A percentile compares a stretch with the other conserved stretches of the same genome.
Evolutionary conservation across 192 early-diverging fungal species (phyloP).

Genomic region (Coemansia sp.): DNA sequence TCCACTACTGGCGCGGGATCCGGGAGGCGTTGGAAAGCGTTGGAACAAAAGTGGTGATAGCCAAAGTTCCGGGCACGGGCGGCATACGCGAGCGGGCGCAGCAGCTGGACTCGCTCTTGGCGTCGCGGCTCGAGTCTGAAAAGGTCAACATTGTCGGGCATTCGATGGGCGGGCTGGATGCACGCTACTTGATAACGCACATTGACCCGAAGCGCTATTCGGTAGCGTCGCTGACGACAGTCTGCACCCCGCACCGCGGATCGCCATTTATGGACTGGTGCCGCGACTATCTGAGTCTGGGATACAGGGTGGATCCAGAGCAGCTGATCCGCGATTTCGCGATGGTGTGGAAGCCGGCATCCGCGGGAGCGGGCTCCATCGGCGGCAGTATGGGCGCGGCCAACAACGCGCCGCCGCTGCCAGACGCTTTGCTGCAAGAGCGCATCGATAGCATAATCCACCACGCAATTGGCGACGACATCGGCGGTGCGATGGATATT

Average conservation of each 20-base stretch:
- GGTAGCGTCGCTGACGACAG: conserved; percentile 81
- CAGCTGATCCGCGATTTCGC: conserved; percentile 51
- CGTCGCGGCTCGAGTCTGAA: conserved; percentile 34
- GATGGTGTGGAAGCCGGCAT: conserved; percentile 31
- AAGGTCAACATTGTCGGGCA: conserved; percentile 87
- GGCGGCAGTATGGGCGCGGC: conserved; percentile 1
- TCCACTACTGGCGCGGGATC: conserved; percentile 85
- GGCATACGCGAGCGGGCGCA: conserved; percentile 73
- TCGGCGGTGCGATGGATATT: conserved; percentile 2
- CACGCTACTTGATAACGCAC: conserved; percentile 87
- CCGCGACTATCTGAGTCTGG: conserved; percentile 80
- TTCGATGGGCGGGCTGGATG: conserved; percentile 96
- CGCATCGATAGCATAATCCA: conserved; percentile 32
- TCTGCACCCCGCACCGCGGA: conserved; percentile 94
- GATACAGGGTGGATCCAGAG: conserved; percentile 54
- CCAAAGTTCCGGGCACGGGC: conserved; percentile 74
- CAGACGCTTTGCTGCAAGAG: conserved; percentile 21
- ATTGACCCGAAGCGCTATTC: conserved; percentile 66
- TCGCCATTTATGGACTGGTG: conserved; percentile 94
- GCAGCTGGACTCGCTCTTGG: conserved; percentile 69
- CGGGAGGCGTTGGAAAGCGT: conserved; percentile 70
- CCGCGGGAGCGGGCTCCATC: background rate
- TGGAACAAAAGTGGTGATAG: conserved; percentile 79
- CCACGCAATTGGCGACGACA: conserved; percentile 19
- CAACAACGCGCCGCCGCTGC: background rate